Evolutionary conservation across 805 yeast genomes (phyloP), one percentile per base, ranked within the genome.

Genomic region (Clavispora asparagi): DNA sequence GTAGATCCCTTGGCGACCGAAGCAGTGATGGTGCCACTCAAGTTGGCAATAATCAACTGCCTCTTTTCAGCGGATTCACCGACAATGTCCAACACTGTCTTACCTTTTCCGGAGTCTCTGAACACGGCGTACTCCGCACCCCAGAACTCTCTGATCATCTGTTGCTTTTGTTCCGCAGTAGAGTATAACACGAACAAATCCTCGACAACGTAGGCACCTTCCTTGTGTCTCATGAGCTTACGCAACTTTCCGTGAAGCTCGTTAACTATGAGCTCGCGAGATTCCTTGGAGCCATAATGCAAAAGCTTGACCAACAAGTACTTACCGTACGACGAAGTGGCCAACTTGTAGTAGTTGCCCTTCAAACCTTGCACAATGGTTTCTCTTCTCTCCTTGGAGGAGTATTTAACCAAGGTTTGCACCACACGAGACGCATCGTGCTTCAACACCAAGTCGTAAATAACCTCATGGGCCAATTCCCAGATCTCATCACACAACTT

Each of bases 171-270:
- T 52, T 83, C 87, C 28, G 85, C 78, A 23, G 89, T 81, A 10
- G 97, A 81, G 65, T 91, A 92, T 47, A 90, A 78, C 23, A 88
- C 87, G 62, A 75, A 92, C 59, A 88, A 74, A 74, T 92, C 99
- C 68, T 92, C 98, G 54, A 91, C 90, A 35, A 92, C 98, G 60
- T 92, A 90, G 12, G 98, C 98, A 68, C 97, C 99, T 75, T 92
- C 98, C 71, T 87, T 85, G 70, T 92, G 97, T 74, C 95, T 83
- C 94, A 92, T 89, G 48, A 92, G 74, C 68, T 89, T 92, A 64
- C 97, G 78, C 59, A 88, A 79, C 57, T 84, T 83, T 42, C 99
- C 99, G 61, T 90, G 96, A 54, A 92, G 76, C 69, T 90, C 97
- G 60, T 84, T 77, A 46, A 91, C 76, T 46, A 92, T 85, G 32